Evolutionary conservation across 306 rosid species (phyloP), one percentile per base, ranked within the genome.

Genomic region (Trifolium repens): DNA sequence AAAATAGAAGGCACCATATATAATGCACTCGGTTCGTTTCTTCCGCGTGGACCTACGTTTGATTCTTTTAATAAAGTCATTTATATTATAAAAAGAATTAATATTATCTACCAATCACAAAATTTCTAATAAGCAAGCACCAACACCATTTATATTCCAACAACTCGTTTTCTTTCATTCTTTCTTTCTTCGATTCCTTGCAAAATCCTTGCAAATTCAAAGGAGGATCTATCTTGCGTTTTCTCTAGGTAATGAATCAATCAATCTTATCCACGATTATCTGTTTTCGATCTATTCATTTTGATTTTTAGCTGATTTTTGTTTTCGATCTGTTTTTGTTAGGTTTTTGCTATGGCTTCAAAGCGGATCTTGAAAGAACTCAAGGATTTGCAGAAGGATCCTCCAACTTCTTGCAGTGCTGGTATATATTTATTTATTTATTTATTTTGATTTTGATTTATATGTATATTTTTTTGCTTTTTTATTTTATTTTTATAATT

Each of bases 331-430:
- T 58, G 13, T 11, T 3, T 32, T 32, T 32, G 11, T 43, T 57
- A 83, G 90, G 80, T 87, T 84, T 69, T 40, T 40, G 58, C 66
- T 54, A 91, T 91, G 97, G 96, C 93, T 30, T 91, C 97, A 15
- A 91, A 91, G 86, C 89, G 97, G 91, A 89, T 91, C 89, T 78
- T 86, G 89, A 91, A 91, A 86, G 97, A 91, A 16, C 89, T 91
- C 73, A 91, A 91, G 87, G 97, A 91, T 87, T 77, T 91, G 83
- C 96, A 89, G 87, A 91, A 91, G 87, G 97, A 91, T 81, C 96
- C 97, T 77, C 97, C 96, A 40, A 88, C 97, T 14, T 91, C 96
- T 37, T 89, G 96, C 83, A 91, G 96, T 58, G 97, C 97, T 32
- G 97, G 97, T 91, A 82, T 35, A 37, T 43, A 2, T 9, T 9